These are phyloP conservation scores for Tuber microsphaerosporum DNA, from an alignment of 495 filamentous ascomycete species.

Conservation along the genomic window DNA sequence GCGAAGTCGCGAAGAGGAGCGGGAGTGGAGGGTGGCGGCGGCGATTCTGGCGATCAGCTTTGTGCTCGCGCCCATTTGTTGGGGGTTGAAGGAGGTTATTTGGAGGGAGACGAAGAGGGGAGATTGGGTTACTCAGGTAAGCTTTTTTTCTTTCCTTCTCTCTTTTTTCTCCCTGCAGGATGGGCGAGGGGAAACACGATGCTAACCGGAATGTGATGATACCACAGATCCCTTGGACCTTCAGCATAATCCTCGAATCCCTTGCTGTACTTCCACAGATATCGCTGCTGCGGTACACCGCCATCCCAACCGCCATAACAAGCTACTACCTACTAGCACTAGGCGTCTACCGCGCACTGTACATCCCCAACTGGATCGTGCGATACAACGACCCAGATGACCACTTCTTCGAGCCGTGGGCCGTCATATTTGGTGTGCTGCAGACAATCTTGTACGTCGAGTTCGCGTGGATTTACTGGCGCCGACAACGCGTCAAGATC, in stretches of 20 bases:
- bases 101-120: constrained; percentile 7
- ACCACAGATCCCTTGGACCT: constrained; percentile 64
- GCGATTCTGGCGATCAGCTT: constrained; percentile 56
- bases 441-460: constrained; percentile 90
- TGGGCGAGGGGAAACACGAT: not conserved
- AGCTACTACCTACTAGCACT: constrained; percentile 86
- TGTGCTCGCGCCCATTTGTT: constrained; percentile 53
- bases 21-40: constrained; percentile 78
- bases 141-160: not conserved
- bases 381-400: constrained; percentile 54
- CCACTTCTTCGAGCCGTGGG: constrained; percentile 59
- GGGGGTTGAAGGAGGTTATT: constrained; percentile 45
- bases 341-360: constrained; percentile 81
- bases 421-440: constrained; percentile 75
- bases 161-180: not conserved
- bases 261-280: constrained; percentile 86
- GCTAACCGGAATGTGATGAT: constrained; percentile 16
- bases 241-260: constrained; percentile 85
- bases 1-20: constrained; percentile 79
- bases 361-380: constrained; percentile 86
- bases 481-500: constrained; percentile 87
- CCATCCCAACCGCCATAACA: constrained; percentile 90
- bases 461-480: constrained; percentile 96
- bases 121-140: not conserved
- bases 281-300: constrained; percentile 83